Base-by-base conservation (phyloP, 192 early-diverging fungal species). In the Bifiguratus adelaidae region DNA sequence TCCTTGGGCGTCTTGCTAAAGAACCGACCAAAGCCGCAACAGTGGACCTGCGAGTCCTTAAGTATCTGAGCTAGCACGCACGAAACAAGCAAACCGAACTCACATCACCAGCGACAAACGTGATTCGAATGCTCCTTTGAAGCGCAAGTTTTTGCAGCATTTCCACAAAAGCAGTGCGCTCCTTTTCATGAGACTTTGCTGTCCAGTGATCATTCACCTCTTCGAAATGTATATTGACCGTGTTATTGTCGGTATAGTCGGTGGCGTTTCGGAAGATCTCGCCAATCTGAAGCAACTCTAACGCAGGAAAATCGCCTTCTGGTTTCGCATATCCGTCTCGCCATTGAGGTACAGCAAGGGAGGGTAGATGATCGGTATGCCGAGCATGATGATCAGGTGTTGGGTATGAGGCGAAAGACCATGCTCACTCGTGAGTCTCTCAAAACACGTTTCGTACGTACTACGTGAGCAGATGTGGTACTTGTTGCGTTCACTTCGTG, bases 191-290 rank as follows among this genome's bases (percentile, higher is more conserved):
- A 37, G 71, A 66, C 15, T 65, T 66, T 33, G 80, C 74, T 2
- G 85, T 83, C 71, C 70, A 79, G 59, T 75, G 83, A 62, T 92
- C 89, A 61, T 81, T 82, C 76, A 92, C 64, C 48, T 92, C 89
- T 58, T 92, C 90, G 15, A 80, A 63, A 24, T n/a, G n/a, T n/a
- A n/a, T n/a, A n/a, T n/a, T n/a, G n/a, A n/a, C n/a, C n/a, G n/a
- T n/a, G n/a, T n/a, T n/a, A n/a, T n/a, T n/a, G n/a, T n/a, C n/a
- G n/a, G n/a, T n/a, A n/a, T n/a, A n/a, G n/a, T n/a, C n/a, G n/a
- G n/a, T n/a, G n/a, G n/a, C n/a, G n/a, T n/a, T n/a, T n/a, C n/a
- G n/a, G n/a, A n/a, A n/a, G n/a, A n/a, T n/a, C n/a, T n/a, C n/a
- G n/a, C n/a, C n/a, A n/a, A n/a, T n/a, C n/a, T n/a, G n/a, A n/a